Evolutionary conservation across 1,139 yeast genomes (phyloP).

Genomic region (Pichia inconspicua): DNA sequence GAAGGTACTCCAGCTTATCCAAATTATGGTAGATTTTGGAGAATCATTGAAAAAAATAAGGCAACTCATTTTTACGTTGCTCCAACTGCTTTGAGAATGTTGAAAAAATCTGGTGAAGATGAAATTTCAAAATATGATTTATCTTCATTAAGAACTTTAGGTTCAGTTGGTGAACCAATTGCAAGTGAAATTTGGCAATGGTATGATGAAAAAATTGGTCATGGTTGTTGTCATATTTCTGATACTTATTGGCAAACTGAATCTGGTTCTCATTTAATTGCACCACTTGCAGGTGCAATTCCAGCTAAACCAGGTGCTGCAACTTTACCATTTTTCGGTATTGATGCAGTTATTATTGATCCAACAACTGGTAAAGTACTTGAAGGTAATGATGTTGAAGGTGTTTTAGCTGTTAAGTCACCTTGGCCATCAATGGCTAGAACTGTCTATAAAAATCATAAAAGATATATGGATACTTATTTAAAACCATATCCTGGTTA

Average conservation of each 20-base stretch:
- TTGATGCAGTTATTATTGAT: constrained; percentile 82
- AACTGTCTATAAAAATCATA: constrained; percentile 87
- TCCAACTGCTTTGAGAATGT: constrained; percentile 92
- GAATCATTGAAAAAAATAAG: constrained; percentile 84
- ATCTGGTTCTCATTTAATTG: constrained; percentile 92
- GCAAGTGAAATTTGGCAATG: constrained; percentile 98
- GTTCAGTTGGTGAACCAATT: constrained; percentile 98
- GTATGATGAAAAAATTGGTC: constrained; percentile 91
- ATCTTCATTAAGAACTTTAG: constrained; percentile 85
- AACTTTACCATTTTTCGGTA: constrained; percentile 92
- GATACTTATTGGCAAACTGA: constrained; percentile 99
- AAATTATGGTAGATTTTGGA: constrained; percentile 94
- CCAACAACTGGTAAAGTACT: constrained; percentile 84
- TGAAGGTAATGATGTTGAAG: constrained; percentile 87
- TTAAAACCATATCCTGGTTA: constrained; percentile 92
- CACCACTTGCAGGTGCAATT: constrained; percentile 89
- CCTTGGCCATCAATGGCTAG: constrained; percentile 99
- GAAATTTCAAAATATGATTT: constrained; percentile 83
- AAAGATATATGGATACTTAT: constrained; percentile 86
- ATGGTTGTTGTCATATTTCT: constrained; percentile 74
- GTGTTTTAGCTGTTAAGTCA: constrained; percentile 81
- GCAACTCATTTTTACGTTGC: constrained; percentile 98
- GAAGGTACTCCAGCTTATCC: constrained; percentile 99
- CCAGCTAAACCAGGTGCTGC: constrained; percentile 98
- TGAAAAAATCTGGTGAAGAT: constrained; percentile 86